Percentiles rank a stretch among this genome's conserved stretches.
phyloP scores from a whole-genome alignment of 1,284 basidiomycete genomes.

The Pyrrhoderma noxium region DNA sequence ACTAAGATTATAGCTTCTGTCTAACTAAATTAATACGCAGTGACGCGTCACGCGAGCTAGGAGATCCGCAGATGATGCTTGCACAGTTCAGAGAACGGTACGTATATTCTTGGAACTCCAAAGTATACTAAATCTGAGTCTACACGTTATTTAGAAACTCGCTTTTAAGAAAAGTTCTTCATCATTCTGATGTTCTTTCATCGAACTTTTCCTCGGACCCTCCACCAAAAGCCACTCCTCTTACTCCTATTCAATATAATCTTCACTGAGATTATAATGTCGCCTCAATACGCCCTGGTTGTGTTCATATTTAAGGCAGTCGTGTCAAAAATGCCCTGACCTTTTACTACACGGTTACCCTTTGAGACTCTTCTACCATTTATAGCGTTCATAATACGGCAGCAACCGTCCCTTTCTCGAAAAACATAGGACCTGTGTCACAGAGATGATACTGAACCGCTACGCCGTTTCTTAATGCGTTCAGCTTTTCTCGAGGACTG shows the following conservation, averaged over 20 bases:
- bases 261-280: background rate
- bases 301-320: no score
- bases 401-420: constrained; percentile 60
- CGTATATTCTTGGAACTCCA: constrained; percentile 18
- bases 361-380: background rate
- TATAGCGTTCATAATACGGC: constrained; percentile 42
- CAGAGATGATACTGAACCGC: constrained; percentile 65
- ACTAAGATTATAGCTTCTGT: background rate
- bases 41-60: constrained; percentile 36
- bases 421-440: constrained; percentile 55
- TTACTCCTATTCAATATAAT: background rate
- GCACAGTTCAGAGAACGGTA: constrained; percentile 62
- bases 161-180: constrained; percentile 7
- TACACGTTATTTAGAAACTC: constrained; percentile 1
- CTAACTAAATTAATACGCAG: constrained; percentile 19
- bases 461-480: constrained; percentile 39
- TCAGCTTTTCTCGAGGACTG: constrained; percentile 29
- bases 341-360: no score
- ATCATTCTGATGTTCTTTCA: background rate
- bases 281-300: no score
- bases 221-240: background rate
- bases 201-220: background rate
- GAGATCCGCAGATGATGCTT: constrained; percentile 42
- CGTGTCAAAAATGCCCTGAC: no score
- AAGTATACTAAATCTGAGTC: no score